phyloP scores from a whole-genome alignment of 1,284 basidiomycete genomes.

The Mycena sp. region DNA sequence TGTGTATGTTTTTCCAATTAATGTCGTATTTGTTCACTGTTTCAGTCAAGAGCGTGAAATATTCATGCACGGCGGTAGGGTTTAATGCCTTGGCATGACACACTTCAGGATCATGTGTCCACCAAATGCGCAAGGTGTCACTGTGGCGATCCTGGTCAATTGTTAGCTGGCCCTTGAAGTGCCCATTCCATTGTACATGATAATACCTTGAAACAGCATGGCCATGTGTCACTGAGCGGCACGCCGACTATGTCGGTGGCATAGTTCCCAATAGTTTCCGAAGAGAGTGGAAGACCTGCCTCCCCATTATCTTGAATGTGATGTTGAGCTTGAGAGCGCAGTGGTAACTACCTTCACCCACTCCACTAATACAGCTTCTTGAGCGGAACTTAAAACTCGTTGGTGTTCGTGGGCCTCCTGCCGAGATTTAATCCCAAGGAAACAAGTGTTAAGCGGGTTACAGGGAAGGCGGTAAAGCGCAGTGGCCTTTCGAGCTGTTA shows the following conservation, averaged over 20 bases:
- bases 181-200: too few relatives aligned
- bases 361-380: too few relatives aligned
- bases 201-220: too few relatives aligned
- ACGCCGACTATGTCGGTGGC: conserved; percentile 31
- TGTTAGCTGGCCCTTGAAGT: too few relatives aligned
- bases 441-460: conserved; percentile 30
- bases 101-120: conserved; percentile 37
- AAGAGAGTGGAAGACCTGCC: conserved; percentile 31
- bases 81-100: conserved; percentile 42
- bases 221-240: conserved; percentile 34
- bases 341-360: too few relatives aligned
- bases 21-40: too few relatives aligned
- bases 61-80: conserved; percentile 32
- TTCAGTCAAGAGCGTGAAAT: too few relatives aligned
- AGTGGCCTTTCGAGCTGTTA: conserved; percentile 24
- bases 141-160: background rate
- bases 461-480: conserved; percentile 25
- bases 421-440: conserved; percentile 26
- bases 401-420: conserved; percentile 33
- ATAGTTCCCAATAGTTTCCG: conserved; percentile 26
- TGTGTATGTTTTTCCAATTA: too few relatives aligned
- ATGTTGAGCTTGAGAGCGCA: too few relatives aligned
- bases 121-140: conserved; percentile 32
- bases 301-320: too few relatives aligned
- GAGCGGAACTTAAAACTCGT: conserved; percentile 27